Evolutionary conservation across 768 basidiomycete genomes (phyloP).

Genomic region (Rhizopogon sp.): DNA sequence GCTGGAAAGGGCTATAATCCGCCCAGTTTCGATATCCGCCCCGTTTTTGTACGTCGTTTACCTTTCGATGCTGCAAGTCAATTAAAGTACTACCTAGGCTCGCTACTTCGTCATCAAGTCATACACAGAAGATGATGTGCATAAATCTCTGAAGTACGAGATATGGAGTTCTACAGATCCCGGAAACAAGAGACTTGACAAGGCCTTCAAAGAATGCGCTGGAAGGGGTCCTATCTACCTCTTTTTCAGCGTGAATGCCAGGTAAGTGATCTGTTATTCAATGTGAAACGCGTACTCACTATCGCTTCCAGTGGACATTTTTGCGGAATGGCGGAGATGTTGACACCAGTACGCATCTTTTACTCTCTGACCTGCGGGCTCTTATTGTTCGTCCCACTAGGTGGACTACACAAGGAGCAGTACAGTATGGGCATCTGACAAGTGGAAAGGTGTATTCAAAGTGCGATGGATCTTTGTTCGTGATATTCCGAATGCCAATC

Average conservation of each 20-base stretch:
- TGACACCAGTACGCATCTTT: conserved; percentile 66
- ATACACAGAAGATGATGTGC: conserved; percentile 98
- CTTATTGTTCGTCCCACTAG: conserved; percentile 24
- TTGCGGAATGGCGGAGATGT: conserved; percentile 98
- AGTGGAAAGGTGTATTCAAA: conserved; percentile 99
- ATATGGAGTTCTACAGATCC: conserved; percentile 98
- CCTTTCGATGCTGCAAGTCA: neutral
- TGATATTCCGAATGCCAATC: conserved; percentile 86
- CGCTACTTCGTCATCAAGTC: conserved; percentile 98
- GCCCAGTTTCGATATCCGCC: conserved; percentile 73
- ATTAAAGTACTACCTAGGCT: conserved; percentile 44
- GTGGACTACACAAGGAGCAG: conserved; percentile 93
- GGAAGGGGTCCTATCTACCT: conserved; percentile 94
- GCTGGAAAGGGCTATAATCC: conserved; percentile 92
- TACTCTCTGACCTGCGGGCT: neutral
- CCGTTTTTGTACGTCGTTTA: conserved; percentile 57
- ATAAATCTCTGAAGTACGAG: conserved; percentile 96
- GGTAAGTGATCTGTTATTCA: conserved; percentile 29
- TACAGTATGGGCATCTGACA: conserved; percentile 98
- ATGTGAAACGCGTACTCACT: conserved; percentile 1
- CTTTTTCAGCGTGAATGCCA: conserved; percentile 97
- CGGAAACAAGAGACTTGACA: conserved; percentile 95
- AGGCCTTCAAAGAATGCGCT: conserved; percentile 93
- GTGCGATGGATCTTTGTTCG: conserved; percentile 97
- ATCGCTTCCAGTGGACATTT: conserved; percentile 73